A percentile compares a stretch with the other conserved stretches of the same genome.
phyloP scores from a whole-genome alignment of 345 rosid species.

The Bruguiera parviflora region DNA sequence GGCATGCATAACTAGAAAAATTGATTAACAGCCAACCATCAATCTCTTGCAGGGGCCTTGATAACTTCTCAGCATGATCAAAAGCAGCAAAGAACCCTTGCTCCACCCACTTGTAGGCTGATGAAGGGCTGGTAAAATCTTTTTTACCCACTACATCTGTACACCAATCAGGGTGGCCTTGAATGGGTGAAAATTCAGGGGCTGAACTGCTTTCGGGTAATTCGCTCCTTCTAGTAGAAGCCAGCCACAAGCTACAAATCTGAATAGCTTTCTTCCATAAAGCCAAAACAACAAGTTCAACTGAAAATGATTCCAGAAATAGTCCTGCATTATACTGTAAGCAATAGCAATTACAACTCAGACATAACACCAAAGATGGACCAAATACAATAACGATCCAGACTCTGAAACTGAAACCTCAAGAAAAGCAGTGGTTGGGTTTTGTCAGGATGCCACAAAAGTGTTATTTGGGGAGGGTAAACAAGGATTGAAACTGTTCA shows the following conservation, averaged over 20 bases:
- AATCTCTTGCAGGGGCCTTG: conserved; percentile 39
- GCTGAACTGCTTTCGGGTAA: conserved; percentile 31
- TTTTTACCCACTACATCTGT: conserved; percentile 19
- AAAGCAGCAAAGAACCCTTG: conserved; percentile 53
- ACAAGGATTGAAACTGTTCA: neutral
- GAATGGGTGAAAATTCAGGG: conserved; percentile 13
- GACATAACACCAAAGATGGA: neutral
- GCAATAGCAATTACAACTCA: conserved; percentile 14
- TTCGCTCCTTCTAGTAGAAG: conserved; percentile 28
- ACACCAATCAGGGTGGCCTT: conserved; percentile 7
- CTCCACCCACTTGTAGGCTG: conserved; percentile 50
- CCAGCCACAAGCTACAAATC: conserved; percentile 54
- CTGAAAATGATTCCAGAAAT: conserved; percentile 57
- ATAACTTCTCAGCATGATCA: conserved; percentile 59
- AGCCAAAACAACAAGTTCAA: conserved; percentile 66
- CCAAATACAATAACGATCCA: neutral
- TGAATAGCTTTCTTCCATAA: conserved; percentile 59
- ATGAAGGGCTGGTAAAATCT: conserved; percentile 40
- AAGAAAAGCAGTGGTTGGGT: neutral
- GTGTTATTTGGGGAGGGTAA: neutral
- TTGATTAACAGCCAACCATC: conserved; percentile 44
- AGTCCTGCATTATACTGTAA: conserved; percentile 57
- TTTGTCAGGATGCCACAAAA: neutral
- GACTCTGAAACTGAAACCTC: neutral
- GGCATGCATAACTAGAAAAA: conserved; percentile 6